Conservation (phyloP, 257 asterid genomes). For the Eucommia ulmoides region DNA sequence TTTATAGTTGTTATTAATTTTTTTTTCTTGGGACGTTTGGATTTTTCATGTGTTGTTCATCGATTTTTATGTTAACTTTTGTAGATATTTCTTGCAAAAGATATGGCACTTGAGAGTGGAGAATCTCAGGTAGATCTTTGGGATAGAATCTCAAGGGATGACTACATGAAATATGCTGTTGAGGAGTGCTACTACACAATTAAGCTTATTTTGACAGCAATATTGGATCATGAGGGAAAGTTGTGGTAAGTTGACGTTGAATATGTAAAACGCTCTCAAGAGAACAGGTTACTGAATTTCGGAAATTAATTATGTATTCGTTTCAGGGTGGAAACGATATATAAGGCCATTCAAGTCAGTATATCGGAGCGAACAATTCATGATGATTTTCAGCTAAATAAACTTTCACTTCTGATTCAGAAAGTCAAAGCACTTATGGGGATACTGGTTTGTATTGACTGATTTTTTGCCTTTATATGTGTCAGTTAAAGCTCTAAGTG, state of each 20-base stretch:
- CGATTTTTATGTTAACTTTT: slow-evolving; percentile 2
- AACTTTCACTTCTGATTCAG: slow-evolving; percentile 73
- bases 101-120: slow-evolving; percentile 70
- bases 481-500: too few species aligned
- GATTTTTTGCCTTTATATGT: too few species aligned
- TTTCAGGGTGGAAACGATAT: slow-evolving; percentile 74
- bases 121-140: slow-evolving; percentile 84
- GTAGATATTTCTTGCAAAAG: slow-evolving; percentile 85
- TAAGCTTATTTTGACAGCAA: slow-evolving; percentile 53
- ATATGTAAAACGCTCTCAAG: neutral
- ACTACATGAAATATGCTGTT: slow-evolving; percentile 94
- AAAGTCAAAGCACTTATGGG: slow-evolving; percentile 89
- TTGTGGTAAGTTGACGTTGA: slow-evolving; percentile 42
- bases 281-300: neutral
- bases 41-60: slow-evolving; percentile 8
- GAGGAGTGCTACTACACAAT: slow-evolving; percentile 65
- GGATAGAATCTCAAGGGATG: slow-evolving; percentile 92
- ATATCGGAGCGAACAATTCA: slow-evolving; percentile 35
- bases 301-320: too few species aligned
- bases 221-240: slow-evolving; percentile 80
- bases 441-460: slow-evolving; percentile 52
- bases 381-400: slow-evolving; percentile 47
- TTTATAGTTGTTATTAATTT: too few species aligned
- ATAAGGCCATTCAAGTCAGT: slow-evolving; percentile 52
- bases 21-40: too few species aligned